Evolutionary conservation across 768 basidiomycete species (phyloP).

Genomic region (Lactarius deliciosus): DNA sequence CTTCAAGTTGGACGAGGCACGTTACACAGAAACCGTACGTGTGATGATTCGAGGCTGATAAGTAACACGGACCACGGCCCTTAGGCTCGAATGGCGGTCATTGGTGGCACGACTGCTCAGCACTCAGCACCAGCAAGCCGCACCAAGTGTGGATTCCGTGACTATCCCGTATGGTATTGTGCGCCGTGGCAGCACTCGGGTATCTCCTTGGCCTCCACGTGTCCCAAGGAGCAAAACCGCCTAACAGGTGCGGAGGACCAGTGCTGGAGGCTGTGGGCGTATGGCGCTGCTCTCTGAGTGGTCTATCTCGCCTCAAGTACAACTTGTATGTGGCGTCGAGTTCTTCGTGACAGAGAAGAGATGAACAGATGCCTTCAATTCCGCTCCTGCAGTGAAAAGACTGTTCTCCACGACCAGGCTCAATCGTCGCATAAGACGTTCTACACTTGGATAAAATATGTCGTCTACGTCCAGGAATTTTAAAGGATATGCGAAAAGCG

Average conservation of each 20-base stretch:
- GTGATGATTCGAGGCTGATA: constrained; percentile 12
- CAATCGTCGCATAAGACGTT: background rate
- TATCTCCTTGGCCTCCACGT: background rate
- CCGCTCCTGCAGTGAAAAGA: background rate
- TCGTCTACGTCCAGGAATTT: constrained; percentile 11
- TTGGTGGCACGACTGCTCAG: background rate
- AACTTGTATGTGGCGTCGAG: background rate
- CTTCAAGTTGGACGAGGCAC: background rate
- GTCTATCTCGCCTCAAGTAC: constrained; percentile 2
- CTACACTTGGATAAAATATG: constrained; percentile 6
- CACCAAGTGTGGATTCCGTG: constrained; percentile 4
- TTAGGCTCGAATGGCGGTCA: background rate
- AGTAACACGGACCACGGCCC: constrained; percentile 8
- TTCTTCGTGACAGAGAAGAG: too few species aligned
- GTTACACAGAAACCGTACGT: background rate
- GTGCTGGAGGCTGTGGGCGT: constrained; percentile 6
- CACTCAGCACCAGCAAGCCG: constrained; percentile 7
- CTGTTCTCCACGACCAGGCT: constrained; percentile 4
- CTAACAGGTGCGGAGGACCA: background rate
- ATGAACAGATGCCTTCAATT: background rate
- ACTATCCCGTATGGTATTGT: background rate
- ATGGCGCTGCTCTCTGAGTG: constrained; percentile 1
- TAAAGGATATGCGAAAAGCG: background rate
- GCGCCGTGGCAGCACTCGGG: constrained; percentile 1
- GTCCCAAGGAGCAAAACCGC: background rate